Evolutionary conservation across 768 basidiomycete genomes (phyloP), one percentile per base, ranked within the genome.

Genomic region (Amanita fuliginea): DNA sequence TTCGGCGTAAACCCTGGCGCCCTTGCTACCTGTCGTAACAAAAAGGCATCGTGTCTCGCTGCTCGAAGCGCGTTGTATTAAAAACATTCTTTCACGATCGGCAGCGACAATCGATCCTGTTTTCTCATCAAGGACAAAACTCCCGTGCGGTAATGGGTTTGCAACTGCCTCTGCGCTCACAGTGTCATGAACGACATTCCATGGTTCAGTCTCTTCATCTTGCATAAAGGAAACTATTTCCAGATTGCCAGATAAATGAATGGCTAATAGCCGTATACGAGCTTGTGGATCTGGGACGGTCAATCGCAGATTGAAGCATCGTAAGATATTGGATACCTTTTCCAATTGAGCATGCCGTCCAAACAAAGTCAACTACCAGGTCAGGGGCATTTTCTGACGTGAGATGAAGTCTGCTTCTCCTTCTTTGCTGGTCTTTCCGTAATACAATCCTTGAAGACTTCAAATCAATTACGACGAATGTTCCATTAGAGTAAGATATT

Each of bases 371-470:
- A 14, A 64, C 64, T 7, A 86, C 63, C 1, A 67, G 63, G 47
- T 78, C 75, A 39, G 60, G 48, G 14, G 70, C 65, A 45, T 68
- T 51, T 46, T 68, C 64, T 19, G 47, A 30, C 19, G 58, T 56
- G 19, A 70, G 57, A 45, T 64, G 59, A 24, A 66, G 62, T 50
- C 64, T 68, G 47, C 64, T 69, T 55, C 69, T 73, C 19, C 64
- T 60, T 57, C 68, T 68, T 48, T 60, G 69, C 42, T 60, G 68
- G 54, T 63, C 58, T 13, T 69, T 70, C 22, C 78, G 71, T 1
- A 84, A 64, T 9, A 91, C 73, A 9, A 91, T 66, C 10, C 73
- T 72, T 1, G 89, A 88, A 1, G 78, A 83, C 19, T 87, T 74
- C 73, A 91, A 71, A 58, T 93, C 85, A 14, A 92, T 60, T 28